These are phyloP conservation scores for Chenopodium formosanum DNA, from an alignment of 148 eudicot species.

Conservation along the genomic window DNA sequence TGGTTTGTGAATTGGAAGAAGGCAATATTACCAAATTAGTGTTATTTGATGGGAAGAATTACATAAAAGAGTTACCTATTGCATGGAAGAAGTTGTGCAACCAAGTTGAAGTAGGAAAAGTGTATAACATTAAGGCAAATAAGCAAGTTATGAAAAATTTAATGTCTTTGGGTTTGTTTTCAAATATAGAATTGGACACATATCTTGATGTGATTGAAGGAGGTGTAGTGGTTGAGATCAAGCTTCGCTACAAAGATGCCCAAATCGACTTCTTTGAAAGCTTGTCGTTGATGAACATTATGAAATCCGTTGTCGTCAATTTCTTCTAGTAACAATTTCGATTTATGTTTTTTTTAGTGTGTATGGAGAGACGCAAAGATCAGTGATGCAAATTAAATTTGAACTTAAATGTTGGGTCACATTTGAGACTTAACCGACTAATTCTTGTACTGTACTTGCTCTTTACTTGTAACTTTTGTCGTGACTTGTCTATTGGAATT, in stretches of 20 bases:
- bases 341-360: too few species aligned
- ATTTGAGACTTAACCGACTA: too few species aligned
- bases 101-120: constrained; percentile 63
- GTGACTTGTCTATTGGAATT: too few species aligned
- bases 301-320: too few species aligned
- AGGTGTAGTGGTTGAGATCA: constrained; percentile 85
- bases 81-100: constrained; percentile 67
- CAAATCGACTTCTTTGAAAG: background rate
- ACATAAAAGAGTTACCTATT: constrained; percentile 28
- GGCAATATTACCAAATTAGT: constrained; percentile 83
- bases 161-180: constrained; percentile 77
- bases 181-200: constrained; percentile 90
- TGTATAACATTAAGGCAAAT: constrained; percentile 84
- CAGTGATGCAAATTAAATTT: too few species aligned
- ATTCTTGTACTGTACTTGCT: too few species aligned
- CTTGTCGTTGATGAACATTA: background rate
- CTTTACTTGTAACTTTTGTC: too few species aligned
- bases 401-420: too few species aligned
- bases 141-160: constrained; percentile 84
- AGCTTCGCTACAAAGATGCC: constrained; percentile 28
- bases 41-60: constrained; percentile 76
- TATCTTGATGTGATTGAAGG: constrained; percentile 92
- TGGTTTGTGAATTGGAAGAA: constrained; percentile 91
- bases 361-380: too few species aligned
- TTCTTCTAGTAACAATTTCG: background rate